A percentile compares a stretch with the other conserved stretches of the same genome.
Conservation (phyloP, 352 stramenopile genomes). For the Phytophthora niederhauseri region DNA sequence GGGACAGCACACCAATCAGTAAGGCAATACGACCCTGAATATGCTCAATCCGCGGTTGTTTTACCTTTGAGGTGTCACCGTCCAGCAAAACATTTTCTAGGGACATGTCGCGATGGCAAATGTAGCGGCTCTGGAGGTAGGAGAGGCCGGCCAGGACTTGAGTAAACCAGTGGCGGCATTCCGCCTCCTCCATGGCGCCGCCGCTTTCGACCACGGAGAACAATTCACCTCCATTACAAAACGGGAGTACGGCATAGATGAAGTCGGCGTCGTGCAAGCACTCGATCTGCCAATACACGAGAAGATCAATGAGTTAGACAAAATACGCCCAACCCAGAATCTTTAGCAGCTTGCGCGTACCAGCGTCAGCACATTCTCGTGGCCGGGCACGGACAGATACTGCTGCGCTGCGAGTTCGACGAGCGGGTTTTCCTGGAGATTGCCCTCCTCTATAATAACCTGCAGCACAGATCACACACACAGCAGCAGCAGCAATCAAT, state of each 20-base stretch:
- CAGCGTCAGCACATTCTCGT: conserved; percentile 86
- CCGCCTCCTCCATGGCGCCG: conserved; percentile 75
- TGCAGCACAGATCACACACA: conserved; percentile 25
- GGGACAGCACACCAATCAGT: neutral
- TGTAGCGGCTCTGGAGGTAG: conserved; percentile 85
- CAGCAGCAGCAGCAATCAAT: neutral
- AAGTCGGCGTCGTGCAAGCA: conserved; percentile 85
- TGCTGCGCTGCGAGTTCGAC: conserved; percentile 88
- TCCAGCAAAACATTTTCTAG: conserved; percentile 88
- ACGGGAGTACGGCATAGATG: conserved; percentile 86
- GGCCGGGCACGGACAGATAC: conserved; percentile 77
- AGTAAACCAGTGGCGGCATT: conserved; percentile 86
- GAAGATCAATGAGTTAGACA: neutral
- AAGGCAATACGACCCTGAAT: neutral
- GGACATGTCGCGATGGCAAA: conserved; percentile 90
- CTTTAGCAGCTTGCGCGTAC: conserved; percentile 35
- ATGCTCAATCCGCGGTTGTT: neutral
- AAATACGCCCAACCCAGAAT: neutral
- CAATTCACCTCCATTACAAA: conserved; percentile 85
- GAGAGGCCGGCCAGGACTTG: conserved; percentile 82
- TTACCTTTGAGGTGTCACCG: conserved; percentile 82
- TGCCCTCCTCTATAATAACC: conserved; percentile 87
- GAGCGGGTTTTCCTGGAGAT: conserved; percentile 88
- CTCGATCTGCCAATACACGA: conserved; percentile 54
- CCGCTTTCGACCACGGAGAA: conserved; percentile 86